Percentiles rank a stretch among this genome's conserved stretches.
These are phyloP conservation scores for Penicillium ochrochloron DNA, from an alignment of 495 filamentous ascomycete species.

Conservation along the genomic window DNA sequence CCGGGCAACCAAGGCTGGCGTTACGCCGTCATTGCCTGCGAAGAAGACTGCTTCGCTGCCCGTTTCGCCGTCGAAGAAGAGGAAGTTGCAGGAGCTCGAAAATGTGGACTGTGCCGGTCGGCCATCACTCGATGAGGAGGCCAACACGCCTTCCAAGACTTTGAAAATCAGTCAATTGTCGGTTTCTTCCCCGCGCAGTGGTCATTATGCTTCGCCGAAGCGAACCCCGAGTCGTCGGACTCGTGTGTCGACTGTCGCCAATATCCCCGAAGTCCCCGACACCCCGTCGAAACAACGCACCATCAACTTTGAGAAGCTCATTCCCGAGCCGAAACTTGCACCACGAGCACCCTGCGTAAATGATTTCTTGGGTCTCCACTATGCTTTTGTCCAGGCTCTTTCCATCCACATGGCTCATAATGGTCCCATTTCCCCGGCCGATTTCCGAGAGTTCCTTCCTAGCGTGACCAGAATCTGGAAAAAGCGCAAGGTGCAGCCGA, in stretches of 20 bases:
- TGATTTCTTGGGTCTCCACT: slow-evolving; percentile 46
- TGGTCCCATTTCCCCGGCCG: slow-evolving; percentile 41
- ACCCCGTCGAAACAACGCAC: slow-evolving; percentile 43
- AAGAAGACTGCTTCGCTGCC: slow-evolving; percentile 35
- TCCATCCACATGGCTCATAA: slow-evolving; percentile 49
- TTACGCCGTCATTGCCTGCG: slow-evolving; percentile 26
- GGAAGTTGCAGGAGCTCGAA: slow-evolving; percentile 50
- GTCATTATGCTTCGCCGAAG: slow-evolving; percentile 40
- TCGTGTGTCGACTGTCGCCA: slow-evolving; percentile 19
- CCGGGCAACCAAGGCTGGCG: slow-evolving; percentile 49
- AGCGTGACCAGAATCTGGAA: slow-evolving; percentile 51
- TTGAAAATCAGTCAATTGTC: slow-evolving; percentile 45
- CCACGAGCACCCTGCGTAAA: slow-evolving; percentile 38
- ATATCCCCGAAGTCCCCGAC: slow-evolving; percentile 17
- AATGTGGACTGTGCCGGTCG: slow-evolving; percentile 33
- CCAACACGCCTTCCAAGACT: slow-evolving; percentile 47
- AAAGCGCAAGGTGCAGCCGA: slow-evolving; percentile 50
- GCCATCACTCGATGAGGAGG: slow-evolving; percentile 27
- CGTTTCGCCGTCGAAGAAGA: slow-evolving; percentile 52
- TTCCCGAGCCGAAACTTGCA: slow-evolving; percentile 21
- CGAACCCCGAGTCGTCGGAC: slow-evolving; percentile 27
- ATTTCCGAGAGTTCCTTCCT: slow-evolving; percentile 46
- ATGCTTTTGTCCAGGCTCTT: slow-evolving; percentile 45
- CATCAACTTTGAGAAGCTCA: slow-evolving; percentile 27
- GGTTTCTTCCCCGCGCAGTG: slow-evolving; percentile 45